Evolutionary conservation across 2,329 filamentous ascomycete species (phyloP).

Genomic region (Coccinonectria pachysandricola): DNA sequence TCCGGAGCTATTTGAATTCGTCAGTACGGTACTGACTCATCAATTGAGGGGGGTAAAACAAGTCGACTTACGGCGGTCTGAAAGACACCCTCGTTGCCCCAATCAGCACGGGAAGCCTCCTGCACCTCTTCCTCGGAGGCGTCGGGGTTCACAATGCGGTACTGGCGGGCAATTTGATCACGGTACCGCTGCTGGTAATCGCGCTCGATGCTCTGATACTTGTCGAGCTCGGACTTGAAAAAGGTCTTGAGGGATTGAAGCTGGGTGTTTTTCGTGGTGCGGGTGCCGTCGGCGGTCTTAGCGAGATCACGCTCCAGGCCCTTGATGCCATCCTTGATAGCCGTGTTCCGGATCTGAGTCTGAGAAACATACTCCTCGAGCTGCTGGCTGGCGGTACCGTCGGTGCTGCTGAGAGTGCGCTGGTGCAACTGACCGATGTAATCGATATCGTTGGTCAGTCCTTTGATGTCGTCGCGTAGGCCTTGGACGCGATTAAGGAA

Average conservation of each 20-base stretch:
- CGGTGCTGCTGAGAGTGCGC: constrained; percentile 57
- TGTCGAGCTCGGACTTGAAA: constrained; percentile 61
- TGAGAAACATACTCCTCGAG: constrained; percentile 59
- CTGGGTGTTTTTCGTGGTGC: constrained; percentile 59
- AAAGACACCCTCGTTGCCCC: constrained; percentile 72
- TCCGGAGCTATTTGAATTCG: constrained; percentile 52
- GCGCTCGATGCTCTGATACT: constrained; percentile 61
- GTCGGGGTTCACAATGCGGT: constrained; percentile 71
- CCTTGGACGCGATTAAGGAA: constrained; percentile 59
- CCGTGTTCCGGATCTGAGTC: constrained; percentile 62
- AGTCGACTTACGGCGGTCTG: constrained; percentile 59
- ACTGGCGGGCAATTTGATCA: constrained; percentile 71
- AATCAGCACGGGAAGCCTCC: constrained; percentile 58
- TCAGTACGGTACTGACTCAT: too few relatives aligned
- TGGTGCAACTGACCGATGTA: constrained; percentile 62
- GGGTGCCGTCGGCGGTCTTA: constrained; percentile 49
- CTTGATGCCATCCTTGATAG: constrained; percentile 71
- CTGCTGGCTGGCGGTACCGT: constrained; percentile 43
- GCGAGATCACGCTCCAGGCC: constrained; percentile 60
- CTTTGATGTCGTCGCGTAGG: constrained; percentile 57
- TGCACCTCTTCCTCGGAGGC: constrained; percentile 64
- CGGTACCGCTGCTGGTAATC: constrained; percentile 61
- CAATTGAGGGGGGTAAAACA: too few relatives aligned
- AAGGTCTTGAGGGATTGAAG: constrained; percentile 58
- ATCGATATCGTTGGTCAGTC: constrained; percentile 55